Percentiles rank a stretch among this genome's conserved stretches.
phyloP scores from a whole-genome alignment of 495 filamentous ascomycete genomes.

The Penicillium taxi region DNA sequence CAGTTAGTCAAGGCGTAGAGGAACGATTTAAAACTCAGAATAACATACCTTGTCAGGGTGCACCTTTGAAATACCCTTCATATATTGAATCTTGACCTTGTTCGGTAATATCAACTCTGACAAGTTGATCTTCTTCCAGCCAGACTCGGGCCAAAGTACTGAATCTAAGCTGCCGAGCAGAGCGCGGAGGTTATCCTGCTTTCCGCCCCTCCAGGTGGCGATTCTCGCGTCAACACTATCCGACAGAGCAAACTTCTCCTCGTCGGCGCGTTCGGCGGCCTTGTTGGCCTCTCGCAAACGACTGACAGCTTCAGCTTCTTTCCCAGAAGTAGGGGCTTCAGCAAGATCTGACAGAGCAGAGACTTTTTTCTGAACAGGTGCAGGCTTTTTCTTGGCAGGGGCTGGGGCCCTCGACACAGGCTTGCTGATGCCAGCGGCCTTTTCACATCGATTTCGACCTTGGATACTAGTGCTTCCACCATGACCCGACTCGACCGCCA shows the following conservation, averaged over 20 bases:
- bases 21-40: neutral
- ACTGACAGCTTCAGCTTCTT: constrained; percentile 56
- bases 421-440: constrained; percentile 58
- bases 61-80: constrained; percentile 98
- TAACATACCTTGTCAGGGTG: constrained; percentile 91
- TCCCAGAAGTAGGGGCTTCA: constrained; percentile 14
- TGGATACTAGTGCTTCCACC: constrained; percentile 76
- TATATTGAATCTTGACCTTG: constrained; percentile 94
- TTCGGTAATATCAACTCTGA: constrained; percentile 80
- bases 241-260: constrained; percentile 82
- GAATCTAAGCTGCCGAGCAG: constrained; percentile 79
- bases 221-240: constrained; percentile 77
- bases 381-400: constrained; percentile 30
- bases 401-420: constrained; percentile 29
- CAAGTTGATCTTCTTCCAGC: constrained; percentile 96
- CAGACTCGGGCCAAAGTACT: constrained; percentile 83
- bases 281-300: constrained; percentile 73
- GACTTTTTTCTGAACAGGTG: constrained; percentile 28
- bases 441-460: constrained; percentile 85
- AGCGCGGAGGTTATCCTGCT: constrained; percentile 86
- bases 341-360: constrained; percentile 45
- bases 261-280: constrained; percentile 73
- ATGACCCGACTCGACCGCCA: constrained; percentile 73
- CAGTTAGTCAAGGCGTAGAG: constrained; percentile 1
- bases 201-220: constrained; percentile 72